Evolutionary conservation across 148 eudicot genomes (phyloP), one percentile per base, ranked within the genome.

Genomic region (Nyssa sinensis): DNA sequence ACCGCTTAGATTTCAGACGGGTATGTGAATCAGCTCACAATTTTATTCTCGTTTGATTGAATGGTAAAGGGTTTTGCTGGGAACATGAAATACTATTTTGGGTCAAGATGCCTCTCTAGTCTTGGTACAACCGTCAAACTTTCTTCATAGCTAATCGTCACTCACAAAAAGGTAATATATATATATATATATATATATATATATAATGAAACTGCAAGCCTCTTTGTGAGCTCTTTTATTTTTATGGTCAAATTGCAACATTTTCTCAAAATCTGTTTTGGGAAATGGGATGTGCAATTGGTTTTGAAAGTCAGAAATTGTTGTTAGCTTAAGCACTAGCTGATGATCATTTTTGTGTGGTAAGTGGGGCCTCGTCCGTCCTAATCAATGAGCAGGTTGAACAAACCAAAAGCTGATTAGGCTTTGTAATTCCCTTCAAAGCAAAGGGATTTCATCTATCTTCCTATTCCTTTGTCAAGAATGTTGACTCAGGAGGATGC

Each of bases 341-440:
- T 16, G 68, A 1, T 65, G 49, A 12, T 24, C 11, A 35, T 16
- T 59, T 71, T 35, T 71, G 13, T 21, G 25, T 71, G 33, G 74
- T 11, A 59, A 33, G 59, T 71, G 74, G 74, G 74, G 25, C 74
- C 65, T 65, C n/a, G n/a, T n/a, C 7, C 8, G 7, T 24, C 1
- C 35, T 55, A 53, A 62, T 70, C 49, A 33, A 55, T 70, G 23
- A 47, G 13, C 24, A 19, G 16, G 17, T 65, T 34, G 68, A 65
- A n/a, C 51, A 14, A 44, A 44, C 51, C 44, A 39, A 44, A 4
- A 44, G 51, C 16, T 44, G 51, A 44, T 28, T 63, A 13, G 10
- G 62, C 5, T 13, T 25, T n/a, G 35, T 1, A 3, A 31, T 31
- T n/a, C 51, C 33, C 77, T 64, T 33, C 61, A 51, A 74, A 65